These are phyloP conservation scores for Scheffersomyces parashehatae DNA, from an alignment of 1,139 yeast genomes.

Conservation along the genomic window DNA sequence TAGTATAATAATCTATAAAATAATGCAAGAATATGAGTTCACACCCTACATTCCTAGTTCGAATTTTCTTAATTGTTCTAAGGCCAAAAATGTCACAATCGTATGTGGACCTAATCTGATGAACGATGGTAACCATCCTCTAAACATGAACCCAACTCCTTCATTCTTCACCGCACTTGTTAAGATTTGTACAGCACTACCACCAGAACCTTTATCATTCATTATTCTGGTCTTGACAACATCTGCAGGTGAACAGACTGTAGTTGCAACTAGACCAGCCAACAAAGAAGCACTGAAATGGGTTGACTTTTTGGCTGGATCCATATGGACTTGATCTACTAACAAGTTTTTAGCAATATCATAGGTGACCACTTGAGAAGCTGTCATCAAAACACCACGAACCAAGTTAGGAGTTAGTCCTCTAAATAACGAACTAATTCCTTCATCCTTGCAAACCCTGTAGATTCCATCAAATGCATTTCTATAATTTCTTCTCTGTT, in stretches of 20 bases:
- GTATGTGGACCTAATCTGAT: slow-evolving; percentile 89
- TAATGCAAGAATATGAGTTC: background rate
- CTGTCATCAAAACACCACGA: slow-evolving; percentile 86
- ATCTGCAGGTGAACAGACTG: slow-evolving; percentile 90
- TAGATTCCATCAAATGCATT: slow-evolving; percentile 77
- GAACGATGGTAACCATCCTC: slow-evolving; percentile 91
- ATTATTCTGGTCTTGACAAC: slow-evolving; percentile 86
- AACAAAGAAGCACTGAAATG: slow-evolving; percentile 76
- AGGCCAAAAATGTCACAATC: slow-evolving; percentile 76
- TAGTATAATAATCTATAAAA: slow-evolving; percentile 2
- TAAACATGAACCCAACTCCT: slow-evolving; percentile 76
- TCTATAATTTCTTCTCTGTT: slow-evolving; percentile 69
- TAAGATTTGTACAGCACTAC: slow-evolving; percentile 54
- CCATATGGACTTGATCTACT: slow-evolving; percentile 51
- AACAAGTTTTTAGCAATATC: slow-evolving; percentile 70
- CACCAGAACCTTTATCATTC: slow-evolving; percentile 59
- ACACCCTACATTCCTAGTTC: slow-evolving; percentile 47
- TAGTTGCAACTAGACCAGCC: slow-evolving; percentile 87
- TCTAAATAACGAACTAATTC: slow-evolving; percentile 59
- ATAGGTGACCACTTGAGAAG: slow-evolving; percentile 87
- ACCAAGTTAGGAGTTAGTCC: slow-evolving; percentile 78
- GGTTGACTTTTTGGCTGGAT: slow-evolving; percentile 64
- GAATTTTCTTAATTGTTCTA: slow-evolving; percentile 71
- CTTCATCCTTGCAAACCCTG: slow-evolving; percentile 64
- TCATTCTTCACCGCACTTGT: slow-evolving; percentile 60